Conservation (phyloP, 306 rosid genomes). For the Clitoria ternatea region DNA sequence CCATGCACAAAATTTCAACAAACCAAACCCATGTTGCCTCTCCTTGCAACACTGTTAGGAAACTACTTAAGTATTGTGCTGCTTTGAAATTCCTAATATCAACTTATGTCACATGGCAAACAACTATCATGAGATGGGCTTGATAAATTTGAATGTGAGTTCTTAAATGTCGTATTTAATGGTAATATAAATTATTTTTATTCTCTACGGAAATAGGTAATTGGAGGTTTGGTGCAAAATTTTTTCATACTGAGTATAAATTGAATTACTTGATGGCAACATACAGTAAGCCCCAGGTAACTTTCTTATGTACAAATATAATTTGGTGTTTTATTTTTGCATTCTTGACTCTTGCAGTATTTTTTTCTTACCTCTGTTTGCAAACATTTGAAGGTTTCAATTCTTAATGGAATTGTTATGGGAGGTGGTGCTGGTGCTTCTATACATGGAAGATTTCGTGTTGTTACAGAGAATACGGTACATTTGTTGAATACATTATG, state of each 20-base stretch:
- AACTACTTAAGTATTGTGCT: not conserved
- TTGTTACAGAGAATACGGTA: constrained; percentile 91
- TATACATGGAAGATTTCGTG: constrained; percentile 81
- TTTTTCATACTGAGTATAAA: constrained; percentile 53
- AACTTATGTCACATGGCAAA: not conserved
- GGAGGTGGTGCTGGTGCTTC: constrained; percentile 99
- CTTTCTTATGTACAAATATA: not conserved
- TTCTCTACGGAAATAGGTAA: constrained; percentile 46
- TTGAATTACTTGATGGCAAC: constrained; percentile 87
- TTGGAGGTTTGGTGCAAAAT: constrained; percentile 65
- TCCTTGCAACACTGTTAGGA: no score
- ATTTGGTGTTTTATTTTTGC: constrained; percentile 5
- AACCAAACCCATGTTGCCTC: not conserved
- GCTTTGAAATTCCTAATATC: not conserved
- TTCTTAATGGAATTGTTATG: constrained; percentile 90
- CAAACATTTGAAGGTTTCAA: constrained; percentile 68
- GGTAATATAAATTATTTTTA: not conserved
- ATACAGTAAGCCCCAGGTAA: constrained; percentile 87
- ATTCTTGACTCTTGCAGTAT: not conserved
- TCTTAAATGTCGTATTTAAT: not conserved
- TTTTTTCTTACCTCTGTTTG: constrained; percentile 16
- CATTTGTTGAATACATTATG: not conserved
- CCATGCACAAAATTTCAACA: not conserved
- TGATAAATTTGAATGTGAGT: not conserved
- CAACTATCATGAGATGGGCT: not conserved